Base-by-base conservation (phyloP, 257 asterid species). In the Pogostemon cablin region DNA sequence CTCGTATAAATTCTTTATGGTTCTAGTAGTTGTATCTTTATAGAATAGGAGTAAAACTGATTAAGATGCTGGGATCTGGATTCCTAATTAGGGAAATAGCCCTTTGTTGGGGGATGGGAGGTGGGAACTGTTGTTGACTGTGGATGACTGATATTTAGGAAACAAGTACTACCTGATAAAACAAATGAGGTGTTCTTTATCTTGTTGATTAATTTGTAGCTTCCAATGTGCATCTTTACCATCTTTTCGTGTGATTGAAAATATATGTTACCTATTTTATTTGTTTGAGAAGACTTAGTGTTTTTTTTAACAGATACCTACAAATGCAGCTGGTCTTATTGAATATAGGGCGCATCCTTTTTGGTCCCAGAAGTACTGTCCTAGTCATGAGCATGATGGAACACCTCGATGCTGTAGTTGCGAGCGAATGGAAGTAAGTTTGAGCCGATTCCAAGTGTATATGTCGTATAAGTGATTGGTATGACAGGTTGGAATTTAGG, bases 281-380 rank as follows among this genome's bases (percentile, higher is more conserved):
- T 64, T 76, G 54, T 79, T 60, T 65, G 50, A 60, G 68, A 53
- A 77, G 76, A 49, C 41, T 80, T 7, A 43, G 47, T 68, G 32
- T 43, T 75, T 75, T 42, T 62, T 9, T 40, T 76, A 6, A 61
- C 87, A 95, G 99, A 91, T 95, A 75, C 99, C 98, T 39, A 91
- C 96, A 74, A 95, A 89, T 83, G 87, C 88, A 69, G 79, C 87
- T 63, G 98, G 98, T 52, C 93, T 91, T 76, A 91, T 95, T 72
- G 99, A 95, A 83, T 95, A 91, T 62, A 83, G 98, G 72, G 95
- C 98, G 46, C 99, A 91, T 78, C 97, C 96, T 40, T 95, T 91
- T 85, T 95, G 99, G 99, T 88, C 98, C 75, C 99, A 95, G 78
- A 95, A 91, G 74, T 95, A 95, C 81, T 95, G 99, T 80, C 99